These are phyloP conservation scores for Mucor circinelloides DNA, from an alignment of 371 early-diverging fungal species.

Conservation along the genomic window DNA sequence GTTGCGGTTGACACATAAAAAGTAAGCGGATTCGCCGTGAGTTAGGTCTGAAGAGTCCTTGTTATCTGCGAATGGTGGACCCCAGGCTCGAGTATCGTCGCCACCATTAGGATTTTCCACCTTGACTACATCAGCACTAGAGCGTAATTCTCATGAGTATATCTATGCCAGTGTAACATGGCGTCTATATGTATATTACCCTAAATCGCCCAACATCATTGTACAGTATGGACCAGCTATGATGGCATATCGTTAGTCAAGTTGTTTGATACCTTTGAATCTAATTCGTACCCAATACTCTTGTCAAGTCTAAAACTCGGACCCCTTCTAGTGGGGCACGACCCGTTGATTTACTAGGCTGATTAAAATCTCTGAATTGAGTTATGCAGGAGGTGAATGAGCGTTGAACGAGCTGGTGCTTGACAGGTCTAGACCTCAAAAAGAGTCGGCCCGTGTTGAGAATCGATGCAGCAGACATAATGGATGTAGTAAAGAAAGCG, in stretches of 20 bases:
- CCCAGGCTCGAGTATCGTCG: constrained; percentile 91
- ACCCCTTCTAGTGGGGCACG: constrained; percentile 71
- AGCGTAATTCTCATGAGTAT: not conserved
- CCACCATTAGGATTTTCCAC: constrained; percentile 81
- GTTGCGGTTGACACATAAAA: constrained; percentile 89
- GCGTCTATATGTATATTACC: constrained; percentile 45
- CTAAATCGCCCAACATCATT: constrained; percentile 87
- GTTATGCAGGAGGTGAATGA: constrained; percentile 8
- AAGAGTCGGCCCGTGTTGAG: not conserved
- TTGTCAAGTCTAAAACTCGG: constrained; percentile 81
- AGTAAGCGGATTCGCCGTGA: constrained; percentile 84
- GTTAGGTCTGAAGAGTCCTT: constrained; percentile 33
- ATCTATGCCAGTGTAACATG: not conserved
- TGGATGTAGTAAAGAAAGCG: not conserved
- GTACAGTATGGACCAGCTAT: constrained; percentile 82
- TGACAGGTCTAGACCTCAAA: not conserved
- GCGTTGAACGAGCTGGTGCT: constrained; percentile 2
- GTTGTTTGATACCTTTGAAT: too few species aligned
- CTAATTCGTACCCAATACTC: constrained; percentile 67
- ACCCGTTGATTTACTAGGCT: not conserved
- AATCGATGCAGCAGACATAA: not conserved
- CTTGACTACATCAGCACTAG: constrained; percentile 89
- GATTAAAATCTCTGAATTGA: constrained; percentile 10
- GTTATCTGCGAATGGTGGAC: constrained; percentile 70
- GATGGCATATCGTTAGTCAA: not conserved